A percentile compares a stretch with the other conserved stretches of the same genome.
phyloP scores from a whole-genome alignment of 805 yeast species.

The Starmerella bombi region DNA sequence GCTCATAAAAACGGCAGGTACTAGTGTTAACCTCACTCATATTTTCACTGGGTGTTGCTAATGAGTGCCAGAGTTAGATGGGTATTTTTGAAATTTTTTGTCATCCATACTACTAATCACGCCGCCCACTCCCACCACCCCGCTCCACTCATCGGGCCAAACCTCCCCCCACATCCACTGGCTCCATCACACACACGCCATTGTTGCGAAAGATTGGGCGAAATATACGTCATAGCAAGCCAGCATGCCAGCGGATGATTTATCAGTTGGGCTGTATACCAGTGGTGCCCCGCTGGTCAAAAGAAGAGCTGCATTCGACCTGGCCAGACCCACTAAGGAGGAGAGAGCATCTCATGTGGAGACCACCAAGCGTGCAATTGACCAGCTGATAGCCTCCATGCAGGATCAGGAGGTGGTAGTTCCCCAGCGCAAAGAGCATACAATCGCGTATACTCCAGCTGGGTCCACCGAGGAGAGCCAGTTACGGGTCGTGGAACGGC shows the following conservation, averaged over 20 bases:
- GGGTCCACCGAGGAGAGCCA: slow-evolving; percentile 29
- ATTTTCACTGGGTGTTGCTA: neutral
- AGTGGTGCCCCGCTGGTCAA: neutral
- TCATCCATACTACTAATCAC: neutral
- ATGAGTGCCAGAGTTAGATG: neutral
- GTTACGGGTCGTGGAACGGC: slow-evolving; percentile 52
- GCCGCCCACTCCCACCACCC: neutral
- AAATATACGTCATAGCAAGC: too few relatives aligned
- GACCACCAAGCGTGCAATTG: neutral
- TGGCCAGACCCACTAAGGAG: neutral
- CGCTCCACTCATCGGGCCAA: neutral
- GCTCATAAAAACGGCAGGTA: slow-evolving; percentile 92
- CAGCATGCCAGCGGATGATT: neutral
- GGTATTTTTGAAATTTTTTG: slow-evolving; percentile 4
- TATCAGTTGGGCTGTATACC: neutral
- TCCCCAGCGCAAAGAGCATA: slow-evolving; percentile 21
- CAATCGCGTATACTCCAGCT: slow-evolving; percentile 35
- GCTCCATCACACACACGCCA: too few relatives aligned
- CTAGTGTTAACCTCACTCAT: slow-evolving; percentile 34
- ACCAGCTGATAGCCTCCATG: neutral
- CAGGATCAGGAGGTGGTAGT: neutral
- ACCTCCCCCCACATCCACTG: too few relatives aligned
- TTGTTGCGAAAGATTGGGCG: neutral
- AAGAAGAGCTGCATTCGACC: neutral
- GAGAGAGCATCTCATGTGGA: neutral